Evolutionary conservation across 2,329 filamentous ascomycete species (phyloP), one percentile per base, ranked within the genome.

Genomic region (Colletotrichum gigasporum): DNA sequence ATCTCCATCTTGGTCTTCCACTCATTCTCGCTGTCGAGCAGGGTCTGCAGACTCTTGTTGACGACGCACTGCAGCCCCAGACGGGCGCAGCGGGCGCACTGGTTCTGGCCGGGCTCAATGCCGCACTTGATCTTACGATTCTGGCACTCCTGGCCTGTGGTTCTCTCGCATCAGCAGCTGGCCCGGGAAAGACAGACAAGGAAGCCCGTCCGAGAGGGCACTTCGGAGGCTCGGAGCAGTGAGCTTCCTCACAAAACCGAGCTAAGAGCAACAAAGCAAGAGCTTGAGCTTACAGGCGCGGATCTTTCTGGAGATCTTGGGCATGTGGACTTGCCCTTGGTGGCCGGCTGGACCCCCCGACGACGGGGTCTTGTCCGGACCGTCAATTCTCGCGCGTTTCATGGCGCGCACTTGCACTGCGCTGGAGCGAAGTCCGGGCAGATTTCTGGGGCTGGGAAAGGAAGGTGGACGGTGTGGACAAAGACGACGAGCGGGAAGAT

Each of bases 111-210:
- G 30, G 68, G 66, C 58, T 80, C 77, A 67, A 85, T 79, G 61
- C 83, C 80, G 69, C 84, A 87, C 69, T 83, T 83, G 68, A 87
- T 85, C 71, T 87, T 87, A 68, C 84, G 82, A 20, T 78, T 78
- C 67, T 85, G 83, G 65, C 83, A 85, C 70, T 83, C 82, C 62
- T 73, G 71, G 63, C 74, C 74, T 75, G 39, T 24, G 14, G 5
- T 50, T 47, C 16, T 10, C n/a, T 44, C 44, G n/a, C 4, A 54
- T 52, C 42, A 58, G 35, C 55, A 20, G 14, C 22, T 51, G 39
- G 16, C 30, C 34, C 11, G 34, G 28, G 58, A 34, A 20, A 30
- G 37, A 44, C 18, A 26, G n/a, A 39, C 26, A 22, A 39, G 41
- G 22, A 12, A 26, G 34, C 30, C 16, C 14, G 16, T 35, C 39